These are phyloP conservation scores for Sonneratia caseolaris DNA, from an alignment of 345 rosid genomes.

Conservation along the genomic window DNA sequence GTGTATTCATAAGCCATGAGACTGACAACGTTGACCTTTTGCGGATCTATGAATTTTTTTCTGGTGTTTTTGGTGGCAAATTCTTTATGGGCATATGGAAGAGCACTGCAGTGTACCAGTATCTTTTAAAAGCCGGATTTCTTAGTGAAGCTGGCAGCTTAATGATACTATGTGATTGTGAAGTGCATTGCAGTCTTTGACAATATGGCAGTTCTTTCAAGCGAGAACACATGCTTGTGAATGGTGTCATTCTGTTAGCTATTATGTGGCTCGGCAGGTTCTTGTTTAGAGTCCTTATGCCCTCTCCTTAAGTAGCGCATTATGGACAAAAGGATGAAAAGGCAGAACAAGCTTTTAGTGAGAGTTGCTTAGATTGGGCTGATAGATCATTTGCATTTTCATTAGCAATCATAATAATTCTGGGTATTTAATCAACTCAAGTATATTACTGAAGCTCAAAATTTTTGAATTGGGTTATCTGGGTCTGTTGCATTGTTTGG, in stretches of 20 bases:
- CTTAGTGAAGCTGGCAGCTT: background rate
- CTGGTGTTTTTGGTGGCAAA: background rate
- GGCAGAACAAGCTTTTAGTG: background rate
- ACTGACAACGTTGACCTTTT: background rate
- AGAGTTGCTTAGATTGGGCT: background rate
- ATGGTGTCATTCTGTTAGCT: background rate
- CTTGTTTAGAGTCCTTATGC: background rate
- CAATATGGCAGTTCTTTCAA: background rate
- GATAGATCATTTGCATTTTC: background rate
- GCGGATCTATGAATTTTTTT: background rate
- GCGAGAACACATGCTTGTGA: background rate
- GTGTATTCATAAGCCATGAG: background rate
- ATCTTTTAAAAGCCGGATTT: background rate
- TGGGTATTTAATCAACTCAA: background rate
- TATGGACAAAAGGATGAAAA: background rate
- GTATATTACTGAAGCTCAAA: background rate
- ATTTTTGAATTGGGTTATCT: background rate
- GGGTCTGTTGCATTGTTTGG: background rate
- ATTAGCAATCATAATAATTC: background rate
- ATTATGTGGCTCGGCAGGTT: background rate
- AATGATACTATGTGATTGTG: background rate
- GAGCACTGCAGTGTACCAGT: background rate
- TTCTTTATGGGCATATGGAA: background rate
- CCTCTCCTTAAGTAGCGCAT: background rate
- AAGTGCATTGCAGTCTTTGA: background rate